Evolutionary conservation across 139 green algal species (phyloP).

Genomic region (Chlamydomonas sphaeroides): DNA sequence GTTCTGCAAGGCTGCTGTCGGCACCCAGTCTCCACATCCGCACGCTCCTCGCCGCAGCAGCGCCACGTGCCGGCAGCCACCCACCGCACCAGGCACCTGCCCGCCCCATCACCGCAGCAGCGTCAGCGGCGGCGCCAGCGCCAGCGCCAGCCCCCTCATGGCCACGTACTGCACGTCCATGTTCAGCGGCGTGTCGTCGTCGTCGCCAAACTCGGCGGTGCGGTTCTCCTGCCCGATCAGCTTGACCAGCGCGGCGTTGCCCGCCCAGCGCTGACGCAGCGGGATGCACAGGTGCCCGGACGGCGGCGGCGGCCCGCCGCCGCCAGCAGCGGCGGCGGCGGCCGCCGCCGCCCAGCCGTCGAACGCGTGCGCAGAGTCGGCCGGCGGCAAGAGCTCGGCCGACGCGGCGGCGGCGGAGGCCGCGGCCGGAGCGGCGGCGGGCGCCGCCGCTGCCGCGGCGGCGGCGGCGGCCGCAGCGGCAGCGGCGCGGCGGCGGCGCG

Average conservation of each 20-base stretch:
- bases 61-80: too few relatives aligned
- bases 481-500: neutral
- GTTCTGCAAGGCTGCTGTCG: too few relatives aligned
- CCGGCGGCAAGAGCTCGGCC: neutral
- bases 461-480: neutral
- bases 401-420: neutral
- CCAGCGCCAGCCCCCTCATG: slow-evolving; percentile 12
- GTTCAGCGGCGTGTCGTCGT: neutral
- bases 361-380: neutral
- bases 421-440: neutral
- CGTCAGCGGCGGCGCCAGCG: slow-evolving; percentile 15
- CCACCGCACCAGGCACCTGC: too few relatives aligned
- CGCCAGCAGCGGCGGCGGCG: too few relatives aligned
- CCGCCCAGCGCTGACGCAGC: slow-evolving; percentile 7
- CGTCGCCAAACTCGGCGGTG: neutral
- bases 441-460: neutral
- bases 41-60: too few relatives aligned
- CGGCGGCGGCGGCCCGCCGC: neutral
- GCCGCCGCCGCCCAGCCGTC: neutral
- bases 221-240: slow-evolving; percentile 26
- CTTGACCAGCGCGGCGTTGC: slow-evolving; percentile 29
- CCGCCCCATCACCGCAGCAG: neutral
- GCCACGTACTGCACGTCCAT: slow-evolving; percentile 32
- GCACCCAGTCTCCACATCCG: too few relatives aligned
- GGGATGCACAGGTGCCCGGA: slow-evolving; percentile 11